Conservation (phyloP, 192 early-diverging fungal genomes). For the Entophlyctis luteolus region DNA sequence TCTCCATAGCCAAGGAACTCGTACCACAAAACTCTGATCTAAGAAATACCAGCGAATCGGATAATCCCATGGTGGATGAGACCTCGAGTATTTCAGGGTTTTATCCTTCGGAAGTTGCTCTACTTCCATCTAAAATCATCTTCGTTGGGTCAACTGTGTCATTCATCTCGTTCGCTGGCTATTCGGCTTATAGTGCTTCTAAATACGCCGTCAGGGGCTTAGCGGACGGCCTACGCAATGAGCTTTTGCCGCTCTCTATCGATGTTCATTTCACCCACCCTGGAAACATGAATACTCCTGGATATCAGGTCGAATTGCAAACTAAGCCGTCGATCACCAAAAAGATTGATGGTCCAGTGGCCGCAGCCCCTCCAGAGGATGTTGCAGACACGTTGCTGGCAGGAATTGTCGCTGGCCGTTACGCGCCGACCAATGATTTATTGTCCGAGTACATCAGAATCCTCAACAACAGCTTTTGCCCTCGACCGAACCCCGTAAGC, state of each 20-base stretch:
- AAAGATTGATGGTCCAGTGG: conserved; percentile 35
- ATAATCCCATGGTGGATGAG: background rate
- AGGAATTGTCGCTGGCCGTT: conserved; percentile 31
- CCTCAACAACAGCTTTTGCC: background rate
- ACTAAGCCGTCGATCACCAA: conserved; percentile 42
- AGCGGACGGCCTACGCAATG: conserved; percentile 34
- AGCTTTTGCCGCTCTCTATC: conserved; percentile 33
- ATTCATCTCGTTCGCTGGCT: conserved; percentile 38
- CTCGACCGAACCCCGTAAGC: conserved; percentile 8
- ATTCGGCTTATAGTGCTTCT: conserved; percentile 30
- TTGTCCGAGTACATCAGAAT: conserved; percentile 29
- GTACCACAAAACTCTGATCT: background rate
- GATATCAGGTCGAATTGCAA: conserved; percentile 40
- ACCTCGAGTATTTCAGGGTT: background rate
- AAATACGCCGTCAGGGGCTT: conserved; percentile 44
- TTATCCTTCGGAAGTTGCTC: background rate
- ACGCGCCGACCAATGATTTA: conserved; percentile 30
- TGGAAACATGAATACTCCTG: conserved; percentile 44
- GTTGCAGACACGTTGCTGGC: conserved; percentile 27
- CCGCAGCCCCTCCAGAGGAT: conserved; percentile 24
- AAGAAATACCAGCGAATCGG: background rate
- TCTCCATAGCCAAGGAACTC: conserved; percentile 16
- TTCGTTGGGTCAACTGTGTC: conserved; percentile 34
- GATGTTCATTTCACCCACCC: conserved; percentile 34
- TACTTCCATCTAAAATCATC: conserved; percentile 29